Evolutionary conservation across 169 alveolate species (phyloP).

Genomic region (Plasmodium gaboni): DNA sequence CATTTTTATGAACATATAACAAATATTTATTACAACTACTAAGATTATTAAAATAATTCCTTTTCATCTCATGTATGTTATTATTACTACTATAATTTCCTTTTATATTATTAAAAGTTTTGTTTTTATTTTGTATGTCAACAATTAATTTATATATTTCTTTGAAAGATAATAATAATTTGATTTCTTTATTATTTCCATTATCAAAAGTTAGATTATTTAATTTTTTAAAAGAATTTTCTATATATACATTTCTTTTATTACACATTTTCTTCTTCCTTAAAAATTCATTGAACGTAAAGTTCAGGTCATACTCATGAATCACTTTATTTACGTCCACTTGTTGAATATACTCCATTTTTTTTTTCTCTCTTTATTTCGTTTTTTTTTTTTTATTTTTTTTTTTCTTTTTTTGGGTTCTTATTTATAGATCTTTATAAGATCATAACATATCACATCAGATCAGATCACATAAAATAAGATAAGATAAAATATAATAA

Average conservation of each 20-base stretch:
- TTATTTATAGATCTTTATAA: no score
- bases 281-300: conserved; percentile 12
- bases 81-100: not conserved
- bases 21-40: no score
- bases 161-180: no score
- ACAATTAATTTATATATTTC: no score
- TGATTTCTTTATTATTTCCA: no score
- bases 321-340: conserved; percentile 37
- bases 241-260: conserved; percentile 1
- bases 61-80: not conserved
- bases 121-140: not conserved
- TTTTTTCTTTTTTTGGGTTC: not conserved
- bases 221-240: no score
- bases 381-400: not conserved
- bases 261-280: conserved; percentile 4
- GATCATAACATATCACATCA: no score
- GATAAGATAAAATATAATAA: not conserved
- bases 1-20: no score
- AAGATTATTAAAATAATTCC: not conserved
- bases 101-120: not conserved
- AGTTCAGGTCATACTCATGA: conserved; percentile 23
- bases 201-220: no score
- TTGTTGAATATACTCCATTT: conserved; percentile 41
- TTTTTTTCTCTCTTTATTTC: conserved; percentile 2
- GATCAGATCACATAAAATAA: not conserved